Evolutionary conservation across 345 rosid genomes (phyloP).

Genomic region (Citropsis articulata): DNA sequence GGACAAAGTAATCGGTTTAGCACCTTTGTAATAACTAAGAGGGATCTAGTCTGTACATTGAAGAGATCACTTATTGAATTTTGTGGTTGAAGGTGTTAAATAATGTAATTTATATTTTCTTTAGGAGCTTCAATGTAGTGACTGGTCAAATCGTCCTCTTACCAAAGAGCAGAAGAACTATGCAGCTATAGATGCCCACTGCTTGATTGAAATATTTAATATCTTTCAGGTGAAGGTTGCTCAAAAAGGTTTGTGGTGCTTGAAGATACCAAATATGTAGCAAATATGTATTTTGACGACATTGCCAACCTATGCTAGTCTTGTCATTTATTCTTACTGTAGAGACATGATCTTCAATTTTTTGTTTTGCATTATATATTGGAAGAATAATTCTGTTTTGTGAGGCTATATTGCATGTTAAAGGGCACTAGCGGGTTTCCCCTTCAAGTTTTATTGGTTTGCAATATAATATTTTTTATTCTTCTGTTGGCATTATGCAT

Average conservation of each 20-base stretch:
- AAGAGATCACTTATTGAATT: background rate
- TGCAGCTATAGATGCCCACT: slow-evolving; percentile 88
- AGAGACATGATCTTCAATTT: background rate
- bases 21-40: background rate
- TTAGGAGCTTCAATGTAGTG: slow-evolving; percentile 99
- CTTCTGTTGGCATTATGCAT: background rate
- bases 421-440: background rate
- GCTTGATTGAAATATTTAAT: slow-evolving; percentile 73
- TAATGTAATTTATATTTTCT: slow-evolving; percentile 29
- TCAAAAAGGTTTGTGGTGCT: slow-evolving; percentile 49
- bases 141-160: slow-evolving; percentile 95
- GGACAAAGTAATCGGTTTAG: background rate
- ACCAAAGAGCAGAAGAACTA: slow-evolving; percentile 83
- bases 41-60: background rate
- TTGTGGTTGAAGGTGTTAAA: slow-evolving; percentile 25
- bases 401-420: background rate
- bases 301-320: background rate
- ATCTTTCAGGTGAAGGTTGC: slow-evolving; percentile 45
- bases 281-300: background rate
- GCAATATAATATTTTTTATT: background rate
- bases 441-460: background rate
- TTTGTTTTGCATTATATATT: background rate
- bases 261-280: background rate
- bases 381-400: background rate
- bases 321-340: background rate